Evolutionary conservation across 1,284 basidiomycete species (phyloP), one percentile per base, ranked within the genome.

Genomic region (Macrocybe sp.): DNA sequence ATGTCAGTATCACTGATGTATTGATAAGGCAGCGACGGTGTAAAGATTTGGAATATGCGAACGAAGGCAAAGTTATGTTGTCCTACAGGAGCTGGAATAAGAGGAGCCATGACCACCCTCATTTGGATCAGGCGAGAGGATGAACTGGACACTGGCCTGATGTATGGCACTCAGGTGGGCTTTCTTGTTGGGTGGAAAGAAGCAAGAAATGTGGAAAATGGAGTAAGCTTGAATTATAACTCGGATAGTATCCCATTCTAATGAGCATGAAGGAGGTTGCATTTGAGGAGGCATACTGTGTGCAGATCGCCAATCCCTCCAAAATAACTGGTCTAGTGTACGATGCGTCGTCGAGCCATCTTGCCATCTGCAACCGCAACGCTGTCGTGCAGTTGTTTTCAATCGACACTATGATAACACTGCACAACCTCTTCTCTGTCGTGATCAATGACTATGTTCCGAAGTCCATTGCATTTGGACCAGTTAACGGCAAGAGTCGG

Each of bases 121-220:
- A 12, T 44, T 6, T 57, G 54, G 54, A 43, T 54, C 6, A 52
- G 45, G 46, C 12, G 41, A 10, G 54, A 55, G n/a, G 52, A 57
- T 41, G 48, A 55, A 8, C 39, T 40, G 2, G 49, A 51, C 33
- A 47, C 53, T 31, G 48, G 45, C 11, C 37, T 57, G 31, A 22
- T 53, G 7, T 53, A 44, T 42, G 52, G 55, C 5, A 53, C 55
- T 5, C 44, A 47, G 16, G 45, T 33, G 32, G 52, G 55, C 9
- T 50, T 45, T 44, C 45, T 55, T 30, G 37, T 54, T n/a, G 49
- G 49, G 37, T 55, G 54, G 52, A 45, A 48, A 34, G 46, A 45
- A 38, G 14, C 29, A 41, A 36, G 34, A 12, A 9, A 10, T 10
- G 10, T 2, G 34, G 34, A 36, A 12, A 36, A 36, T 36, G 34